Evolutionary conservation across 2,329 filamentous ascomycete genomes (phyloP).

Genomic region (Colletotrichum theobromicola): DNA sequence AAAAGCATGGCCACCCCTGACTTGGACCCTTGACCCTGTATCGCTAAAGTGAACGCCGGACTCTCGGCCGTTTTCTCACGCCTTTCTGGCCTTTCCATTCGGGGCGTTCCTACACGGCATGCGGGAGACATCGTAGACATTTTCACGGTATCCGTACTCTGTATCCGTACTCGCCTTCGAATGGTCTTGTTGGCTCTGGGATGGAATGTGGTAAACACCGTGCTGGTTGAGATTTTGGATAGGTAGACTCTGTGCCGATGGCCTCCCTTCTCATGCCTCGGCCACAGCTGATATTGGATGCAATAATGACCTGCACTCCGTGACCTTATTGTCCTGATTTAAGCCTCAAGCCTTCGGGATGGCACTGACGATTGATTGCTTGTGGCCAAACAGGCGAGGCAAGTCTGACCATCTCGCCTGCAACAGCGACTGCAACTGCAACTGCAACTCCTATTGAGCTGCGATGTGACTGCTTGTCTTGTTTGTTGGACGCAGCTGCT

Average conservation of each 20-base stretch:
- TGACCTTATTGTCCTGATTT: background rate
- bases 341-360: background rate
- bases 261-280: background rate
- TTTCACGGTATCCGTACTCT: background rate
- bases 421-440: background rate
- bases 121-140: background rate
- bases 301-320: background rate
- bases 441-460: background rate
- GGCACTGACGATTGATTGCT: background rate
- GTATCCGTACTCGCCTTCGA: background rate
- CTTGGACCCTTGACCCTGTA: conserved; percentile 1
- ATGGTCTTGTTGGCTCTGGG: background rate
- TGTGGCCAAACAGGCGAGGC: background rate
- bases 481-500: background rate
- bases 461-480: background rate
- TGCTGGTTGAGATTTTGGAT: background rate
- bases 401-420: background rate
- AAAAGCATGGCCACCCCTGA: background rate
- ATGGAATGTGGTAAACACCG: background rate
- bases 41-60: background rate
- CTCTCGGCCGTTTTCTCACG: background rate
- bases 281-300: background rate
- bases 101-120: background rate
- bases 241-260: background rate
- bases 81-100: background rate